Conservation (phyloP, 352 stramenopile genomes). For the Phytophthora sp. region DNA sequence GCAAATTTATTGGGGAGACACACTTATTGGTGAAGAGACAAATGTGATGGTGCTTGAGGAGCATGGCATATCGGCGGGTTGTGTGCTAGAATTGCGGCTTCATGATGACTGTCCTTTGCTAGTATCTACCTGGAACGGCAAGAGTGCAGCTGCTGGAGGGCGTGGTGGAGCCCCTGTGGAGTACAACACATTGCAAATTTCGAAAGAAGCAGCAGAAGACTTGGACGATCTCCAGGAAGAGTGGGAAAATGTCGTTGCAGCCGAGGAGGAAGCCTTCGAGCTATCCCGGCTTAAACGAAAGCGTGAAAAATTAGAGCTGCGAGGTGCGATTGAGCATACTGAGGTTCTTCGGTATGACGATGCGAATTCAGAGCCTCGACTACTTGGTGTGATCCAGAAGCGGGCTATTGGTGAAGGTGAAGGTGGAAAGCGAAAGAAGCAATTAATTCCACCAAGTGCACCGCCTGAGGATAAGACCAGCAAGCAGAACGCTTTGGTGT, state of each 20-base stretch:
- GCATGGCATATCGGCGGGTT: slow-evolving; percentile 72
- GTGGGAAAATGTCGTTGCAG: slow-evolving; percentile 58
- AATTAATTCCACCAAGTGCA: slow-evolving; percentile 10
- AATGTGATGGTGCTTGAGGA: slow-evolving; percentile 79
- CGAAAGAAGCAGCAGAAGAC: slow-evolving; percentile 82
- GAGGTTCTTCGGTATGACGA: slow-evolving; percentile 73
- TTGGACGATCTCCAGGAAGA: slow-evolving; percentile 76
- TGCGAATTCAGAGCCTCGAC: slow-evolving; percentile 36
- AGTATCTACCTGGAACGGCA: slow-evolving; percentile 70
- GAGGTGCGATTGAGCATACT: slow-evolving; percentile 56
- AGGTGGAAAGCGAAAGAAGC: slow-evolving; percentile 11
- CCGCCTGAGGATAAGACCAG: neutral
- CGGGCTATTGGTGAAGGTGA: slow-evolving; percentile 17
- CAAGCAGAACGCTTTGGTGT: slow-evolving; percentile 27
- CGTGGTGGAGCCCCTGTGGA: slow-evolving; percentile 34
- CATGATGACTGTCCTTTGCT: slow-evolving; percentile 79
- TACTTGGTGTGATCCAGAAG: slow-evolving; percentile 67
- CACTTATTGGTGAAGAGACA: slow-evolving; percentile 73
- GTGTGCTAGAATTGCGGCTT: slow-evolving; percentile 68
- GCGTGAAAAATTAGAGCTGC: slow-evolving; percentile 57
- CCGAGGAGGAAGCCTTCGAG: slow-evolving; percentile 67
- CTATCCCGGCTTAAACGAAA: slow-evolving; percentile 50
- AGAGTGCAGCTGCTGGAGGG: slow-evolving; percentile 43
- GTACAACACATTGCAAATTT: slow-evolving; percentile 87
- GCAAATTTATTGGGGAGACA: slow-evolving; percentile 81